A percentile compares a stretch with the other conserved stretches of the same genome.
Evolutionary conservation across 179 eudicot genomes (phyloP).

Genomic region (Heliamphora ciliata): DNA sequence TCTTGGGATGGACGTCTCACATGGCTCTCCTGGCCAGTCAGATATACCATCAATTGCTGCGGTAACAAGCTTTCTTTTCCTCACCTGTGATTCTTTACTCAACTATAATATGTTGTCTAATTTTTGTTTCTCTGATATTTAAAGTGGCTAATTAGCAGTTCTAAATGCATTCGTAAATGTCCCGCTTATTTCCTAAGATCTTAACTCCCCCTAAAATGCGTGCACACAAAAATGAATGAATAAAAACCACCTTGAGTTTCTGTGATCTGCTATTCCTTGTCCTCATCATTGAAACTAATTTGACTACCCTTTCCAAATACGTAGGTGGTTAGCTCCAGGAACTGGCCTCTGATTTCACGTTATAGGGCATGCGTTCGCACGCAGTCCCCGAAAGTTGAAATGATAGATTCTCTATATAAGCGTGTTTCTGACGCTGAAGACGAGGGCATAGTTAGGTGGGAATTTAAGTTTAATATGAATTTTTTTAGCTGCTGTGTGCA

Average conservation of each 20-base stretch:
- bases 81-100: neutral
- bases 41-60: conserved; percentile 91
- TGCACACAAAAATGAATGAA: neutral
- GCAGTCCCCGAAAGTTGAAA: conserved; percentile 71
- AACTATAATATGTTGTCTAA: too few species aligned
- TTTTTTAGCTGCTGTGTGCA: neutral
- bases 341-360: conserved; percentile 65
- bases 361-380: conserved; percentile 76
- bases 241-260: neutral
- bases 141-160: too few species aligned
- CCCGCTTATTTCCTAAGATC: too few species aligned
- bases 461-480: neutral
- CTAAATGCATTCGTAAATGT: too few species aligned
- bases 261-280: too few species aligned
- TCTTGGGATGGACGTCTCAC: conserved; percentile 93
- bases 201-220: too few species aligned
- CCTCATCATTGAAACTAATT: neutral
- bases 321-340: conserved; percentile 77
- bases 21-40: conserved; percentile 83
- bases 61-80: conserved; percentile 26
- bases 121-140: neutral
- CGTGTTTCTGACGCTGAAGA: conserved; percentile 56
- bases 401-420: conserved; percentile 62
- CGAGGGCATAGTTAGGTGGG: conserved; percentile 61
- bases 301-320: neutral